These are phyloP conservation scores for Saccharomycopsis hybrid DNA, from an alignment of 1,139 yeast species.

Conservation along the genomic window DNA sequence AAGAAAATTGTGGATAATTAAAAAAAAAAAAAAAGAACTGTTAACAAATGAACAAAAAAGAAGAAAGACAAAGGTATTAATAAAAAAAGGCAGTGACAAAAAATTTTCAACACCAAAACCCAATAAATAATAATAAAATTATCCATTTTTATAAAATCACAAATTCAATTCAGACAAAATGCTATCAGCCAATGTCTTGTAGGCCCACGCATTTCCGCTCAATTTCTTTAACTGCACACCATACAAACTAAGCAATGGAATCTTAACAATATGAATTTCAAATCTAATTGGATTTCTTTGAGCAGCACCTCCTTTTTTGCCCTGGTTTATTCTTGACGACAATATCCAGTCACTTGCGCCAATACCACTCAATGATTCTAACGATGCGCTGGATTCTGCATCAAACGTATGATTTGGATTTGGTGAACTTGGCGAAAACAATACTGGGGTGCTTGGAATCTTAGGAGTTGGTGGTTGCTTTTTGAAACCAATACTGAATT, in stretches of 20 bases:
- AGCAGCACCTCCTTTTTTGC: conserved; percentile 25
- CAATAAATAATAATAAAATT: too few relatives aligned
- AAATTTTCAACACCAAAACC: too few relatives aligned
- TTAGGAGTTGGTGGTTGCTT: conserved; percentile 36
- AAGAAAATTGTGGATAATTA: too few relatives aligned
- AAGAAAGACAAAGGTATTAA: neutral
- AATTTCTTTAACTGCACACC: conserved; percentile 95
- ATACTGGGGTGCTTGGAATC: conserved; percentile 24
- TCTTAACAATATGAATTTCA: conserved; percentile 89
- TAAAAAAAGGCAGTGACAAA: neutral
- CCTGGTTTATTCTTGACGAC: conserved; percentile 53
- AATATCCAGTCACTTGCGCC: conserved; percentile 65
- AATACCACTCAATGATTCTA: conserved; percentile 53
- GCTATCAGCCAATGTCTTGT: conserved; percentile 87
- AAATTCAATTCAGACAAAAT: conserved; percentile 73
- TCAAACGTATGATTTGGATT: conserved; percentile 25
- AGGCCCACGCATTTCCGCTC: conserved; percentile 93
- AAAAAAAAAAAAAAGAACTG: neutral
- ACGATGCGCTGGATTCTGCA: conserved; percentile 49
- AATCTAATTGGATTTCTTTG: conserved; percentile 62
- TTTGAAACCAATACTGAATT: conserved; percentile 53
- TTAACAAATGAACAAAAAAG: neutral
- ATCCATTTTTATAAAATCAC: conserved; percentile 24
- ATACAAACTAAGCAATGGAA: conserved; percentile 81
- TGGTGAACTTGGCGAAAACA: conserved; percentile 25